Evolutionary conservation across 768 basidiomycete species (phyloP).

Genomic region (Boletus insuetus): DNA sequence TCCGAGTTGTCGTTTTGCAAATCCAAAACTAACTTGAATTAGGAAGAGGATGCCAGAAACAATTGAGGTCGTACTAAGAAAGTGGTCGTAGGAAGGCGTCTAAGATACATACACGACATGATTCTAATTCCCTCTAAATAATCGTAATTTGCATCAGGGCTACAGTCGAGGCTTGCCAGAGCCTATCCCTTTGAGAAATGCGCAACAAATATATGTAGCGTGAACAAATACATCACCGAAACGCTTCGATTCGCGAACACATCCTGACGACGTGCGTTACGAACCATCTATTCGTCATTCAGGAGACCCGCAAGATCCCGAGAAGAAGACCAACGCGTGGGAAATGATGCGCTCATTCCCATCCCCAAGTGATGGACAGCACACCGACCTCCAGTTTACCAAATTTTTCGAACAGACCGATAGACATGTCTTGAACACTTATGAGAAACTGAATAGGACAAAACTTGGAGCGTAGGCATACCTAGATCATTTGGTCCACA

Average conservation of each 20-base stretch:
- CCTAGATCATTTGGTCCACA: conserved; percentile 57
- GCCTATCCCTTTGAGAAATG: conserved; percentile 11
- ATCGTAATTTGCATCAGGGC: conserved; percentile 4
- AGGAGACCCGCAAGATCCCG: conserved; percentile 7
- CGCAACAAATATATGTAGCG: conserved; percentile 4
- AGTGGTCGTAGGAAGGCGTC: conserved; percentile 6
- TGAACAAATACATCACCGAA: conserved; percentile 24
- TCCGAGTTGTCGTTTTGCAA: not conserved
- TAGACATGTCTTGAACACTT: conserved; percentile 57
- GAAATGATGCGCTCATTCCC: conserved; percentile 29
- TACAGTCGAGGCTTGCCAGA: conserved; percentile 23
- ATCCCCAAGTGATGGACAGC: conserved; percentile 55
- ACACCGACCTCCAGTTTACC: conserved; percentile 47
- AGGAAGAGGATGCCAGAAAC: not conserved
- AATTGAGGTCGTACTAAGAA: not conserved
- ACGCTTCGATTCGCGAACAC: conserved; percentile 10
- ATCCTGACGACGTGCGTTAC: conserved; percentile 17
- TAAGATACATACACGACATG: conserved; percentile 26
- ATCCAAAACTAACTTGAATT: conserved; percentile 3
- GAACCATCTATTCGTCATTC: conserved; percentile 7
- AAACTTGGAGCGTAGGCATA: conserved; percentile 29
- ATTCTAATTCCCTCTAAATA: conserved; percentile 16
- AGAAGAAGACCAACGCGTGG: not conserved
- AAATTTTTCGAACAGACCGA: conserved; percentile 54
- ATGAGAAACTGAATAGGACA: conserved; percentile 5